Conservation (phyloP, 345 rosid genomes). For the Brassica juncea region DNA sequence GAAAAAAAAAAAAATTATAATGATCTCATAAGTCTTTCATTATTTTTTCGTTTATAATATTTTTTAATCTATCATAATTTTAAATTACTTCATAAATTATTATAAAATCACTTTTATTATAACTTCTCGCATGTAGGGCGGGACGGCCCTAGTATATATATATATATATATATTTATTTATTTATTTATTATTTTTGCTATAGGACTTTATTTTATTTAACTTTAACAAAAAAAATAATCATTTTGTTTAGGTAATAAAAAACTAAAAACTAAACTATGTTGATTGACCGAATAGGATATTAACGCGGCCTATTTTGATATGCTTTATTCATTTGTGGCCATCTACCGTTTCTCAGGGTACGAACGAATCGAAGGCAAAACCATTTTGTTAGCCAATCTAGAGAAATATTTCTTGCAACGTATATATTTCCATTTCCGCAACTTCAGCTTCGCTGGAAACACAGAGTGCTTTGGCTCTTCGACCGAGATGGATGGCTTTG, state of each 20-base stretch:
- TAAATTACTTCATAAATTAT: no score
- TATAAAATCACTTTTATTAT: no score
- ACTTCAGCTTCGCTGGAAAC: conserved; percentile 33
- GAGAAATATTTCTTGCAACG: conserved; percentile 36
- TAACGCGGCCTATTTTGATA: background rate
- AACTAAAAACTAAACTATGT: background rate
- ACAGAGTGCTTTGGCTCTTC: conserved; percentile 26
- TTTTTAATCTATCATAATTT: no score
- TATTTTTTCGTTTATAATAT: no score
- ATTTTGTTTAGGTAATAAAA: background rate
- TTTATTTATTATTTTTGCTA: background rate
- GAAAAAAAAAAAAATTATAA: no score
- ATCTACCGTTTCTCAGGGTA: conserved; percentile 25
- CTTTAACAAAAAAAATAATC: background rate
- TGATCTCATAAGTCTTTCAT: no score
- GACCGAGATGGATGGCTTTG: conserved; percentile 49
- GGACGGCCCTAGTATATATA: no score
- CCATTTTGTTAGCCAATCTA: conserved; percentile 31
- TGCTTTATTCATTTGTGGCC: background rate
- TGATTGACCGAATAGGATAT: background rate
- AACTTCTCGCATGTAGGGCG: no score
- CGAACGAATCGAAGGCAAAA: conserved; percentile 26
- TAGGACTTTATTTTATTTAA: background rate
- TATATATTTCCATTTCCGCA: conserved; percentile 26
- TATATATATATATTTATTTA: no score